Conservation (phyloP, 75 land plant genomes). For the Chamaecyparis obtusa region DNA sequence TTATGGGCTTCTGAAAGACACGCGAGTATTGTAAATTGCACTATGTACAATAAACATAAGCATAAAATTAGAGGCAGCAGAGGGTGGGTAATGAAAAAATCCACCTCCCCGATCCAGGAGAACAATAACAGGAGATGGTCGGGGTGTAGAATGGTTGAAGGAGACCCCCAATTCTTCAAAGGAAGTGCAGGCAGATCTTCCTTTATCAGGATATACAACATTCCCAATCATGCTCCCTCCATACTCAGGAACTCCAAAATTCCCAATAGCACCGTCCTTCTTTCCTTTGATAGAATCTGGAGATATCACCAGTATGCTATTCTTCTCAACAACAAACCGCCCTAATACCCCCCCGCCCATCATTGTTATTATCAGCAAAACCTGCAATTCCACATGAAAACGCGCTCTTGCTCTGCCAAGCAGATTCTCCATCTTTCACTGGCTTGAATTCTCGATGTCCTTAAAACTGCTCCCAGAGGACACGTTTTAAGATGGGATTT, state of each 20-base stretch:
- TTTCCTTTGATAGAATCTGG: constrained; percentile 42
- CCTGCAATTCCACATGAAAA: not conserved
- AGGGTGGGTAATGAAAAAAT: not conserved
- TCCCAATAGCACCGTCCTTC: constrained; percentile 63
- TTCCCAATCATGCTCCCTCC: constrained; percentile 54
- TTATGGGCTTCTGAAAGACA: not conserved
- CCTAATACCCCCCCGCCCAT: constrained; percentile 5
- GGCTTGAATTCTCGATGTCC: not conserved
- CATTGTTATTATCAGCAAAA: not conserved
- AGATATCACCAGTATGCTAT: constrained; percentile 40
- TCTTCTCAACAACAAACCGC: constrained; percentile 64
- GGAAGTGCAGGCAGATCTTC: constrained; percentile 24
- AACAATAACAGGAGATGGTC: constrained; percentile 21
- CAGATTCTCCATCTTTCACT: not conserved
- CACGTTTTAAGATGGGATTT: not conserved
- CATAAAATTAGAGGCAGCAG: not conserved
- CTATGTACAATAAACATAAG: not conserved
- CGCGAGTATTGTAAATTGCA: not conserved
- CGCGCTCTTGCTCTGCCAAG: not conserved
- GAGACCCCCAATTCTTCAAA: constrained; percentile 20
- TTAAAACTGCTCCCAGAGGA: not conserved
- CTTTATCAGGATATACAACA: constrained; percentile 36
- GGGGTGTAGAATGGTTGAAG: constrained; percentile 15
- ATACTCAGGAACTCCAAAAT: constrained; percentile 69
- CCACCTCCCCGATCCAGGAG: constrained; percentile 49